phyloP scores from a whole-genome alignment of 805 yeast species.

The Yarrowia alimentaria region DNA sequence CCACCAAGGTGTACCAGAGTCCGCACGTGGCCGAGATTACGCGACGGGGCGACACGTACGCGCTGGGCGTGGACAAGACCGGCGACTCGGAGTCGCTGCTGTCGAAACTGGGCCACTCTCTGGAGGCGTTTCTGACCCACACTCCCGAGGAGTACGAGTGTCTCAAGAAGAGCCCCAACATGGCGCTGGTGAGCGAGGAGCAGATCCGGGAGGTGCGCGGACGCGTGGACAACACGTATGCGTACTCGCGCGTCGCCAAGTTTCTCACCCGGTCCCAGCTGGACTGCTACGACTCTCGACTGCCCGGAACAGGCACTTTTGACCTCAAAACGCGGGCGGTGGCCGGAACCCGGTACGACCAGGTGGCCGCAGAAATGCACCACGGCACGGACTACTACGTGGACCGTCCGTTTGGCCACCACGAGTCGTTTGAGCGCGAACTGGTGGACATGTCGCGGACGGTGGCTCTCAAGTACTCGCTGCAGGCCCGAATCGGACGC shows the following conservation, averaged over 20 bases:
- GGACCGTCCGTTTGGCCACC: slow-evolving; percentile 56
- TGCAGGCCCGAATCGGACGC: slow-evolving; percentile 91
- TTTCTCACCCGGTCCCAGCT: slow-evolving; percentile 87
- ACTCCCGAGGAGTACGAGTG: slow-evolving; percentile 51
- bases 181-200: slow-evolving; percentile 4
- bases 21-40: slow-evolving; percentile 19
- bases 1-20: slow-evolving; percentile 9
- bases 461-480: slow-evolving; percentile 75
- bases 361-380: slow-evolving; percentile 38
- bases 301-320: slow-evolving; percentile 90
- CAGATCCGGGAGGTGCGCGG: slow-evolving; percentile 19
- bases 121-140: slow-evolving; percentile 73
- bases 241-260: slow-evolving; percentile 65
- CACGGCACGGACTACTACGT: slow-evolving; percentile 70
- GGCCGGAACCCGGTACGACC: slow-evolving; percentile 76
- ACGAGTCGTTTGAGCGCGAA: slow-evolving; percentile 83
- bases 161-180: slow-evolving; percentile 37
- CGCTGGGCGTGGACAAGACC: slow-evolving; percentile 71
- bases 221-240: slow-evolving; percentile 48
- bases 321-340: slow-evolving; percentile 92
- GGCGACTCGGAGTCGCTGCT: slow-evolving; percentile 65
- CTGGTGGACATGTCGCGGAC: slow-evolving; percentile 69
- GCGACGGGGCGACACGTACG: slow-evolving; percentile 43
- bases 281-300: slow-evolving; percentile 70
- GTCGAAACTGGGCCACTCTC: slow-evolving; percentile 70